A percentile compares a stretch with the other conserved stretches of the same genome.
phyloP scores from a whole-genome alignment of 163 green algal species.

The Scenedesmus sp. region DNA sequence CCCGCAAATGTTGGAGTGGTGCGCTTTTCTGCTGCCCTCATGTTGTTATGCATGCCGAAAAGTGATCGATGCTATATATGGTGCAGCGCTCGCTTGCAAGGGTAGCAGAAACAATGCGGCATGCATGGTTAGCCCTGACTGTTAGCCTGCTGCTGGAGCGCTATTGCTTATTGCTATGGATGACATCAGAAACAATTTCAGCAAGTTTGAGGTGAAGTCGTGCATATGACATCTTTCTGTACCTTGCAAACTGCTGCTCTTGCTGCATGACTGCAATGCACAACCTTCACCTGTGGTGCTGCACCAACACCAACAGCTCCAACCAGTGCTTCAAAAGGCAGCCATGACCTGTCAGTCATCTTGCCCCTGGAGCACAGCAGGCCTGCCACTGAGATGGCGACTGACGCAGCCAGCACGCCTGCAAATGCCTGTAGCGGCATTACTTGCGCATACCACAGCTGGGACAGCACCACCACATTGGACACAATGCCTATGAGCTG shows the following conservation, averaged over 20 bases:
- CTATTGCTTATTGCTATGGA: no score
- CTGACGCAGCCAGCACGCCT: constrained; percentile 14
- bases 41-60: no score
- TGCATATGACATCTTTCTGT: no score
- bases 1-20: no score
- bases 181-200: no score
- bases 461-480: constrained; percentile 71
- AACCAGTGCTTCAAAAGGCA: constrained; percentile 47
- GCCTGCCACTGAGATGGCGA: background rate
- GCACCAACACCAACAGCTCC: constrained; percentile 28
- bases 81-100: no score
- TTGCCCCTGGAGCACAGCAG: constrained; percentile 8
- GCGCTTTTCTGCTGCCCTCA: no score
- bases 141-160: no score
- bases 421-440: constrained; percentile 67
- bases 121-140: no score
- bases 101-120: no score
- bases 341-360: constrained; percentile 35
- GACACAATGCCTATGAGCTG: constrained; percentile 71
- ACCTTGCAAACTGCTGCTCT: background rate
- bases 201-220: no score
- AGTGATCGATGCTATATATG: no score
- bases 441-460: constrained; percentile 62
- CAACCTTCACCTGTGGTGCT: constrained; percentile 40
- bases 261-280: background rate